phyloP scores from a whole-genome alignment of 306 rosid species.

The Glycine latifolia region DNA sequence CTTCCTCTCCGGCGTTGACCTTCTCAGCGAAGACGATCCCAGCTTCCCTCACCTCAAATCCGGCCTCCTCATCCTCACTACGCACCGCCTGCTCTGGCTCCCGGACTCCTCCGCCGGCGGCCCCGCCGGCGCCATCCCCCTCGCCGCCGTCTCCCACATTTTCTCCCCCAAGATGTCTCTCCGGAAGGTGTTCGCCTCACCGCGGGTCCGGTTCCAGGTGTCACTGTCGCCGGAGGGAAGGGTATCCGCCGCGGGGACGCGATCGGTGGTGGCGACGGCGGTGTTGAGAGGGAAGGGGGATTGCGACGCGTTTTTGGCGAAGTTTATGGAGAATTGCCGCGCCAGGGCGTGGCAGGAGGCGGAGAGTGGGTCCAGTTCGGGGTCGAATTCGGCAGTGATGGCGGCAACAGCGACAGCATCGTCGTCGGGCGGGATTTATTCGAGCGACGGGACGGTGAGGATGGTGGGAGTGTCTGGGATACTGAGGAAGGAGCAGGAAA shows the following conservation, averaged over 20 bases:
- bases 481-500: constrained; percentile 94
- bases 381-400: constrained; percentile 37
- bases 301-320: constrained; percentile 67
- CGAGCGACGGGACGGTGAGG: constrained; percentile 85
- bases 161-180: constrained; percentile 75
- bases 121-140: constrained; percentile 57
- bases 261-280: constrained; percentile 67
- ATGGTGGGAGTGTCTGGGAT: constrained; percentile 98
- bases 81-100: constrained; percentile 88
- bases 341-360: constrained; percentile 82
- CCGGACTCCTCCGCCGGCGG: constrained; percentile 46
- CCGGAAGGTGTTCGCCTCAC: constrained; percentile 79
- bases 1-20: constrained; percentile 81
- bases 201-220: constrained; percentile 85
- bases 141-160: constrained; percentile 66
- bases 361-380: constrained; percentile 41
- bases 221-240: constrained; percentile 61
- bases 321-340: constrained; percentile 89
- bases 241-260: constrained; percentile 38
- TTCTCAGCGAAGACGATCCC: constrained; percentile 73
- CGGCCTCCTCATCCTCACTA: constrained; percentile 86
- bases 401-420: background rate
- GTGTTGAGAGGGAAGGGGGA: constrained; percentile 91
- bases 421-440: constrained; percentile 61
- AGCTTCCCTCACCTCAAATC: constrained; percentile 79